Percentiles rank a stretch among this genome's conserved stretches.
These are phyloP conservation scores for Obba rivulosa DNA, from an alignment of 768 basidiomycete species.

Conservation along the genomic window DNA sequence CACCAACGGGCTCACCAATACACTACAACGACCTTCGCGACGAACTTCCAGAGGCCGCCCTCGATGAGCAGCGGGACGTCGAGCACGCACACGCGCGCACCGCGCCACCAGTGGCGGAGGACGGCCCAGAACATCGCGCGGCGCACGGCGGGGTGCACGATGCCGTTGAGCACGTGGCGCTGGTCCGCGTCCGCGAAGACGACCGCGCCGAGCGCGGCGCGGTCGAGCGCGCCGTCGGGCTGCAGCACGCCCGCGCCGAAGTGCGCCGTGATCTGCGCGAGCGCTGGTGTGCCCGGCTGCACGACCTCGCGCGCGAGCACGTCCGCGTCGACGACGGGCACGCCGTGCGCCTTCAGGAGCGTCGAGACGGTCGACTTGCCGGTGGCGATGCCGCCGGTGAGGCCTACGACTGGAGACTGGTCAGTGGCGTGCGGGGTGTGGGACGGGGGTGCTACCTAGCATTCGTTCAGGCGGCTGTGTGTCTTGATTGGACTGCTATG, in stretches of 20 bases:
- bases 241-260: constrained; percentile 72
- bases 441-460: no score
- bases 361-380: constrained; percentile 92
- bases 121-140: constrained; percentile 69
- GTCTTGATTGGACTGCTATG: no score
- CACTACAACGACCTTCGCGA: constrained; percentile 81
- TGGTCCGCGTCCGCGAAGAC: constrained; percentile 77
- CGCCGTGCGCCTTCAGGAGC: constrained; percentile 54
- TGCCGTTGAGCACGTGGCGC: constrained; percentile 70
- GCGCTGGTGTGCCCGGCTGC: constrained; percentile 72
- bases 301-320: constrained; percentile 82
- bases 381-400: constrained; percentile 95
- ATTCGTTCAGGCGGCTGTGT: no score
- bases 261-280: constrained; percentile 54
- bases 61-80: constrained; percentile 94
- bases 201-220: constrained; percentile 77
- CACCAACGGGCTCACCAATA: constrained; percentile 80
- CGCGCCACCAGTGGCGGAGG: constrained; percentile 66
- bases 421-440: no score
- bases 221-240: constrained; percentile 68
- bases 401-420: constrained; percentile 66
- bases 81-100: constrained; percentile 73
- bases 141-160: constrained; percentile 90
- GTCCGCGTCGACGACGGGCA: constrained; percentile 95
- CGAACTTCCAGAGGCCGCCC: constrained; percentile 76